Percentiles rank a stretch among this genome's conserved stretches.
Conservation (phyloP, 2,329 filamentous ascomycete species). For the Botrytis fragariae region DNA sequence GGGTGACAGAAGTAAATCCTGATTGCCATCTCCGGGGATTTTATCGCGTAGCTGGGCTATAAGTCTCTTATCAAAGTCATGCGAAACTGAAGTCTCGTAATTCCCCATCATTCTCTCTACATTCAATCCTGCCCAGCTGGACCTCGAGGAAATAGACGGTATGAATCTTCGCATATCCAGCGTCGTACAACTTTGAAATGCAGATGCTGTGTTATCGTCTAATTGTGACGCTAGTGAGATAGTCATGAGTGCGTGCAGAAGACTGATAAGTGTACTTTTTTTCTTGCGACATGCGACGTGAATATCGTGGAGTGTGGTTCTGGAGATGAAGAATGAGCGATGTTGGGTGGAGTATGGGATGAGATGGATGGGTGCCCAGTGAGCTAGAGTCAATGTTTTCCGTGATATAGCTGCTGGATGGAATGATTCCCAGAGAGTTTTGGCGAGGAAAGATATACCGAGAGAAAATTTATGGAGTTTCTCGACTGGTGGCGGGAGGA, state of each 20-base stretch:
- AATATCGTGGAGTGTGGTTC: neutral
- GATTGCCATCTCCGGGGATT: neutral
- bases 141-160: neutral
- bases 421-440: neutral
- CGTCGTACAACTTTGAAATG: neutral
- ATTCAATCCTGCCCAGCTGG: fast-evolving
- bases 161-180: neutral
- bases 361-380: neutral
- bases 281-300: neutral
- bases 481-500: neutral
- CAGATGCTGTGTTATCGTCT: neutral
- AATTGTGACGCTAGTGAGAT: neutral
- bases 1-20: neutral
- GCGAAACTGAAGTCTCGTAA: neutral
- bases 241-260: neutral
- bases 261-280: neutral
- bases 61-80: neutral
- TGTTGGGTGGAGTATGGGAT: neutral
- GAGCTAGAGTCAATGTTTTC: neutral
- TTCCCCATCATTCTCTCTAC: neutral
- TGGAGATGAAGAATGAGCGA: neutral
- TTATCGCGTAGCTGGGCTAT: neutral
- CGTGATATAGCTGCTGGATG: neutral
- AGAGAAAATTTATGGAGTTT: neutral
- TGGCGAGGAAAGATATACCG: neutral